Evolutionary conservation across 1,284 basidiomycete genomes (phyloP), one percentile per base, ranked within the genome.

Genomic region (Sphaerobolus stellatus): DNA sequence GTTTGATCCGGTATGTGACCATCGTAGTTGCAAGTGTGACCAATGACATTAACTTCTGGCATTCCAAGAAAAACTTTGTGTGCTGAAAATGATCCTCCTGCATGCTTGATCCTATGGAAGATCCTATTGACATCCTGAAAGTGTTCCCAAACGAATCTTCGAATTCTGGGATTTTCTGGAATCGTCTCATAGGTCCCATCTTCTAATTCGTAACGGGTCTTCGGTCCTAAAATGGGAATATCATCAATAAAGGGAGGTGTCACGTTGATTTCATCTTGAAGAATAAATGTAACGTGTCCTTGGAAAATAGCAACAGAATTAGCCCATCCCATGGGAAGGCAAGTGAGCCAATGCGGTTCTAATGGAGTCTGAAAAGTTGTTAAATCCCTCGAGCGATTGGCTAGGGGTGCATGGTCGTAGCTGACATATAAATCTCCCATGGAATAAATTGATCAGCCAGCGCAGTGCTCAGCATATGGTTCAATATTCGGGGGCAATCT

Each of bases 321-420:
- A 0, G 72, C 74, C 66, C 66, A 76, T 0, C 75, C 74, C 71
- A 72, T 73, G 0, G 72, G 74, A 0, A 75, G 54, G 0, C 59
- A 64, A 0, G 56, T 59, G 0, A 73, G 61, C 16, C 62, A 60
- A 13, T 61, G 50, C 3, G 61, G 56, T 46, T 18, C 61, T 47
- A 58, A 58, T 33, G 58, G 64, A 13, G 60, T 69, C 58, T 58
- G 67, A 56, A 62, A 72, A 5, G 58, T 68, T 25, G 59, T 74
- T 48, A 53, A 62, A 49, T 75, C 70, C 2, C 68, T 44, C 0
- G 68, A 72, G 1, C 22, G 5, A 27, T 56, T 43, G 1, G 57
- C 63, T 2, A 76, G 50, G 3, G 49, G 22, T 0, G 62, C 58
- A n/a, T 64, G 61, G 44, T 70, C 60, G 31, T 63, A 69, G 24